These are phyloP conservation scores for Fonsecaea pugnacius DNA, from an alignment of 2,329 filamentous ascomycete species.

Conservation along the genomic window DNA sequence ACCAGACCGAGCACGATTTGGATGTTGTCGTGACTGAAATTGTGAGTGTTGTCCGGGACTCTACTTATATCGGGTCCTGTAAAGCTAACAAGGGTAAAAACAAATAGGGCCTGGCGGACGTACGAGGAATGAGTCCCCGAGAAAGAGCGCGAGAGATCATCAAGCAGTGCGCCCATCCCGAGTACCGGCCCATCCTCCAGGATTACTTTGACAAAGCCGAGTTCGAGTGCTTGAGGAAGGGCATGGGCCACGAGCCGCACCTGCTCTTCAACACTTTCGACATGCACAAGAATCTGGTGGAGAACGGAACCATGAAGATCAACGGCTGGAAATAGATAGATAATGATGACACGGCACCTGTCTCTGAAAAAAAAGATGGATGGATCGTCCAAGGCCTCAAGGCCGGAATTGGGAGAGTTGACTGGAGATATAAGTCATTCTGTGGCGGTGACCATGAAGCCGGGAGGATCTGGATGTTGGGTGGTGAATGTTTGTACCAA, in stretches of 20 bases:
- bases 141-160: slow-evolving; percentile 86
- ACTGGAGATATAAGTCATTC: too few species aligned
- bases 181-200: slow-evolving; percentile 78
- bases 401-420: too few species aligned
- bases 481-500: too few species aligned
- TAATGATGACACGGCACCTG: too few species aligned
- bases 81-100: slow-evolving; percentile 1
- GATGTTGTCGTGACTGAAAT: slow-evolving; percentile 82
- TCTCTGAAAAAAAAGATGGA: too few species aligned
- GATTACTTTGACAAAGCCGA: slow-evolving; percentile 87
- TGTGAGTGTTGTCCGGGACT: slow-evolving; percentile 21
- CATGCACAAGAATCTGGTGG: slow-evolving; percentile 80
- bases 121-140: slow-evolving; percentile 76
- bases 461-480: too few species aligned
- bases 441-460: too few species aligned
- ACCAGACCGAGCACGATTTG: slow-evolving; percentile 91
- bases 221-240: slow-evolving; percentile 78
- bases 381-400: too few species aligned
- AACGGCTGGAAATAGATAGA: slow-evolving; percentile 58
- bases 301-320: slow-evolving; percentile 90
- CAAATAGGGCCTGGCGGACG: slow-evolving; percentile 74
- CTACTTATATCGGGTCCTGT: not conserved
- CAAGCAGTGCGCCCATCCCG: slow-evolving; percentile 81
- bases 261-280: slow-evolving; percentile 84
- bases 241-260: slow-evolving; percentile 89